Conservation (phyloP, 202 grass and related monocot genomes). For the Schoenoplectus triqueter region DNA sequence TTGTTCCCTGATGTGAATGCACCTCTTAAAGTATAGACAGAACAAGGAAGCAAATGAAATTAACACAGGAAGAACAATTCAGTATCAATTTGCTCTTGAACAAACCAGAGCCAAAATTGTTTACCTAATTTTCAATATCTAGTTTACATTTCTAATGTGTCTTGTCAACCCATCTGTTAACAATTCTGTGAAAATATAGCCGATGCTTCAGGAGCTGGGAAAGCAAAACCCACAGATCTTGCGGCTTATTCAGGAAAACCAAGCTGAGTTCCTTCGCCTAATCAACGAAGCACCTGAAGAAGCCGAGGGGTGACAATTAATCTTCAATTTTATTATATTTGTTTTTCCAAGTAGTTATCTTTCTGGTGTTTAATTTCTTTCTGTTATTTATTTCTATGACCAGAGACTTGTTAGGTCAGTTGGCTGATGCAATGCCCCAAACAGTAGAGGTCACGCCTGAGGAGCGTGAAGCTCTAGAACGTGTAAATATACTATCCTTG, state of each 20-base stretch:
- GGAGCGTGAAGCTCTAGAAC: conserved; percentile 92
- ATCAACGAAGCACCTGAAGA: conserved; percentile 91
- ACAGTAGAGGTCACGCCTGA: conserved; percentile 73
- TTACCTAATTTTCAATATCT: too few relatives aligned
- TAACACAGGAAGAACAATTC: background rate
- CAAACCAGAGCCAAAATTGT: too few relatives aligned
- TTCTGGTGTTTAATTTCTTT: conserved; percentile 25
- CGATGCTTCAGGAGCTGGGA: conserved; percentile 91
- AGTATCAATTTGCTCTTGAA: background rate
- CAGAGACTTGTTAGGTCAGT: conserved; percentile 81
- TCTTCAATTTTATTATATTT: background rate
- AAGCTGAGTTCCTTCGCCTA: conserved; percentile 84
- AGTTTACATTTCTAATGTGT: background rate
- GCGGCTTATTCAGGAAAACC: conserved; percentile 93
- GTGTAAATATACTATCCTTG: conserved; percentile 57
- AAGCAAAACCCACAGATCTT: conserved; percentile 94
- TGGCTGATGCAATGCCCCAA: conserved; percentile 71
- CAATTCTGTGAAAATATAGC: conserved; percentile 47
- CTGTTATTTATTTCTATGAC: conserved; percentile 38
- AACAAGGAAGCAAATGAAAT: background rate
- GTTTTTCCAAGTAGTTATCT: conserved; percentile 1
- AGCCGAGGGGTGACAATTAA: conserved; percentile 63
- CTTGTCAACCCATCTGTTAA: background rate
- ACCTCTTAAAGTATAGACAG: background rate
- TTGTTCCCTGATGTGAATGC: background rate